A percentile compares a stretch with the other conserved stretches of the same genome.
phyloP scores from a whole-genome alignment of 345 rosid genomes.

The Barbarea vulgaris region DNA sequence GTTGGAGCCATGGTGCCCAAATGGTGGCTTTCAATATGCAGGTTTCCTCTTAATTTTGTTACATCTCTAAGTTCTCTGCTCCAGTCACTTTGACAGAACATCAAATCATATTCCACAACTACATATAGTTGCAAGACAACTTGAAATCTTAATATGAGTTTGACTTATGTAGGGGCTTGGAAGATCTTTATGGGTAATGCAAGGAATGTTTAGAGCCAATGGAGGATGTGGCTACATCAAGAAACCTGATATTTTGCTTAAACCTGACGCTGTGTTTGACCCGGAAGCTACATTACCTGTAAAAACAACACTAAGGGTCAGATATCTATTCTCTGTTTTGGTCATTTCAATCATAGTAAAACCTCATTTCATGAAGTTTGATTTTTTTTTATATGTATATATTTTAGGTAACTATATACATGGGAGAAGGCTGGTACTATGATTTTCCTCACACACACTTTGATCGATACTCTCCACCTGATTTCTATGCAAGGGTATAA shows the following conservation, averaged over 20 bases:
- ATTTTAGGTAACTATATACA: constrained; percentile 66
- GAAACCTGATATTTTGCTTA: constrained; percentile 71
- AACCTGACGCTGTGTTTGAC: constrained; percentile 54
- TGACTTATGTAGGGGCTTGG: constrained; percentile 64
- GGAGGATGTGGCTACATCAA: constrained; percentile 93
- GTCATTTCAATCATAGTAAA: neutral
- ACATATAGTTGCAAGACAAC: neutral
- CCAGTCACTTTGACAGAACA: neutral
- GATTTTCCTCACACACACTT: constrained; percentile 82
- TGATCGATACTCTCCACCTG: constrained; percentile 81
- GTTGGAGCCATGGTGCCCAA: constrained; percentile 97
- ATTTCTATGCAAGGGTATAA: constrained; percentile 77
- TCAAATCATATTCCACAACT: neutral
- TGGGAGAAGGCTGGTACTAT: constrained; percentile 91
- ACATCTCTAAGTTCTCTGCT: neutral
- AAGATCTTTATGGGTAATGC: constrained; percentile 90
- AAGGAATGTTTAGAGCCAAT: constrained; percentile 89
- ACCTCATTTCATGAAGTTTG: neutral
- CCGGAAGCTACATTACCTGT: constrained; percentile 55
- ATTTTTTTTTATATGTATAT: neutral
- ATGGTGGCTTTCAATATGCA: constrained; percentile 99
- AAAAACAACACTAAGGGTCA: constrained; percentile 72
- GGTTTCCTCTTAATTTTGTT: constrained; percentile 43
- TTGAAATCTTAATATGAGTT: constrained; percentile 15
- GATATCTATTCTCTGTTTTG: constrained; percentile 24